Conservation (phyloP, 176 grass and related monocot species). For the Metroxylon sagu region DNA sequence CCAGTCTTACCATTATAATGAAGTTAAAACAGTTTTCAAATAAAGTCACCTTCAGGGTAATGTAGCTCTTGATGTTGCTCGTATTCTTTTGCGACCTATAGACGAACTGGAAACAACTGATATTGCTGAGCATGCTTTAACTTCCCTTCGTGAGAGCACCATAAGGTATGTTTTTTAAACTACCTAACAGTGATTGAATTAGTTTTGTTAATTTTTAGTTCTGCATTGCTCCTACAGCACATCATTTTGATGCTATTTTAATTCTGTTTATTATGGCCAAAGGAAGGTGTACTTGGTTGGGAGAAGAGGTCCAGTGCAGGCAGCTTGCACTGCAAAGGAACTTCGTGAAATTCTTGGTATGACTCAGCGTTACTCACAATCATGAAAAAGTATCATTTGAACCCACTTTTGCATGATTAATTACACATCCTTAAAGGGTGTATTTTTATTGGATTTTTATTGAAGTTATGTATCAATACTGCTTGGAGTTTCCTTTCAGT, state of each 20-base stretch:
- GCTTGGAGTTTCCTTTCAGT: background rate
- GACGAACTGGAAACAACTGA: constrained; percentile 72
- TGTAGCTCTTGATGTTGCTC: constrained; percentile 92
- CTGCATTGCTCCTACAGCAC: background rate
- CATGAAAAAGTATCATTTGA: too few relatives aligned
- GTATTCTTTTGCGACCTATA: constrained; percentile 63
- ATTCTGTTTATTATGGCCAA: constrained; percentile 20
- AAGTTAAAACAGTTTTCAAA: background rate
- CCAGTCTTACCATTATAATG: background rate
- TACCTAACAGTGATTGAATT: too few relatives aligned
- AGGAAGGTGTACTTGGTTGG: constrained; percentile 90
- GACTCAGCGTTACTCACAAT: constrained; percentile 13
- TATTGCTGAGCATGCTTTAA: constrained; percentile 77
- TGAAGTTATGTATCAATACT: background rate
- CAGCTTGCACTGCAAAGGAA: constrained; percentile 89
- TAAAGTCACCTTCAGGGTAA: constrained; percentile 49
- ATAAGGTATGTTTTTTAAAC: constrained; percentile 45
- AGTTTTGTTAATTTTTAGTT: too few relatives aligned
- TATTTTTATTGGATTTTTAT: background rate
- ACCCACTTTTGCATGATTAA: background rate
- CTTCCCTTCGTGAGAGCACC: constrained; percentile 47
- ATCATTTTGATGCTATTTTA: constrained; percentile 12
- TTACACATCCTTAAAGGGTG: background rate
- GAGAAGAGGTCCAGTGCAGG: constrained; percentile 74
- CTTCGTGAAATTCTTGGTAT: constrained; percentile 83